Percentiles rank a stretch among this genome's conserved stretches.
Evolutionary conservation across 306 rosid genomes (phyloP).

Genomic region (Prunus campanulata): DNA sequence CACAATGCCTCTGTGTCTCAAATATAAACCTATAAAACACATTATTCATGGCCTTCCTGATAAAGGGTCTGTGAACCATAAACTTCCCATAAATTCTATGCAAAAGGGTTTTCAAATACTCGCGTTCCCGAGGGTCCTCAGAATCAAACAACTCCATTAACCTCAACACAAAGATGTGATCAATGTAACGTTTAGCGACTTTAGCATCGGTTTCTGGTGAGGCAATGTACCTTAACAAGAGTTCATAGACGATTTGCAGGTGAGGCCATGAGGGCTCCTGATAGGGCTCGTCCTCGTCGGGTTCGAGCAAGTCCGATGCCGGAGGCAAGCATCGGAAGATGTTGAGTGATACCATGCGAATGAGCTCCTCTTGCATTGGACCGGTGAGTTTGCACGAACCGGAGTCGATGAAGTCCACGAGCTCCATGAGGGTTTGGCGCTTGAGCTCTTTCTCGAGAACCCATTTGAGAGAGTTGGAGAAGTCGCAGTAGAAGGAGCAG

Average conservation of each 20-base stretch:
- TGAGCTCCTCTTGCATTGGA: conserved; percentile 50
- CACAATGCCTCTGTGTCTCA: conserved; percentile 67
- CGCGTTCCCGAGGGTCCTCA: conserved; percentile 71
- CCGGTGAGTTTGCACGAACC: conserved; percentile 43
- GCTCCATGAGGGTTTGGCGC: conserved; percentile 64
- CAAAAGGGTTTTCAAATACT: conserved; percentile 56
- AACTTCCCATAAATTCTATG: conserved; percentile 71
- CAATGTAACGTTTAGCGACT: conserved; percentile 50
- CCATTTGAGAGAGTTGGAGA: conserved; percentile 32
- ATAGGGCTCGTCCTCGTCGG: conserved; percentile 58
- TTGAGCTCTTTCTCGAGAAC: conserved; percentile 55
- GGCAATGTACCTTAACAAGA: conserved; percentile 53
- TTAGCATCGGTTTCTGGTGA: conserved; percentile 56
- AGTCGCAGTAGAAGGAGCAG: conserved; percentile 52
- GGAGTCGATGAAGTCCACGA: conserved; percentile 48
- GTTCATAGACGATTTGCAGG: conserved; percentile 60
- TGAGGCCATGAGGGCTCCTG: conserved; percentile 63
- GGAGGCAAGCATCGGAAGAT: conserved; percentile 78
- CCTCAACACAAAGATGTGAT: conserved; percentile 50
- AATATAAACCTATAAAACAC: conserved; percentile 64
- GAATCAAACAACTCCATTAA: conserved; percentile 70
- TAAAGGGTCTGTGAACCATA: conserved; percentile 69
- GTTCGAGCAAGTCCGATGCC: conserved; percentile 27
- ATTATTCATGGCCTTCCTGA: conserved; percentile 66
- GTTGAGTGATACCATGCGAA: conserved; percentile 60